Conservation (phyloP, 805 yeast species). For the Candida tallmaniae region DNA sequence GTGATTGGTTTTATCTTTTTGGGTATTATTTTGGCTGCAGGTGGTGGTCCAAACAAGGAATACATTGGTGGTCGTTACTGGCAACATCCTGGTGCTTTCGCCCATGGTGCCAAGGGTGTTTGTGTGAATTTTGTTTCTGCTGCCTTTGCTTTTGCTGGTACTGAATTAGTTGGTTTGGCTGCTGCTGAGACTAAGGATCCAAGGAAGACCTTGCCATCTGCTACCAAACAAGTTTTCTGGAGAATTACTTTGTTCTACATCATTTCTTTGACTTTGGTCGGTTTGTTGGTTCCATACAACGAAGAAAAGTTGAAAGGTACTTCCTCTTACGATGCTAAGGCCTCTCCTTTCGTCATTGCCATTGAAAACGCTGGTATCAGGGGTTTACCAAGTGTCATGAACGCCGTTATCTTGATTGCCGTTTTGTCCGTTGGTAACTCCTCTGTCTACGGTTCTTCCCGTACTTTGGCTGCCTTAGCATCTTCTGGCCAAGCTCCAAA, state of each 20-base stretch:
- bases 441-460: conserved; percentile 36
- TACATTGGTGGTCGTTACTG: conserved; percentile 49
- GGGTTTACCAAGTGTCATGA: conserved; percentile 37
- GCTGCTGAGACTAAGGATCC: conserved; percentile 40
- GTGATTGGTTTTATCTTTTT: conserved; percentile 55
- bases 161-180: conserved; percentile 36
- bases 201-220: conserved; percentile 32
- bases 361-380: conserved; percentile 29
- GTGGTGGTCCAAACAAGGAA: conserved; percentile 47
- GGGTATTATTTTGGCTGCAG: conserved; percentile 38
- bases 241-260: conserved; percentile 39
- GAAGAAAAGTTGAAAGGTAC: conserved; percentile 36
- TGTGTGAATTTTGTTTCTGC: conserved; percentile 37
- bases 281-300: conserved; percentile 50
- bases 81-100: conserved; percentile 53
- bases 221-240: conserved; percentile 41
- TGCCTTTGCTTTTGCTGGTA: conserved; percentile 39
- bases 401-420: conserved; percentile 36
- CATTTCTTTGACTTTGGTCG: conserved; percentile 43
- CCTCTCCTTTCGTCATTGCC: conserved; percentile 79
- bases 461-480: conserved; percentile 45
- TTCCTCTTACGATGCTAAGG: conserved; percentile 51
- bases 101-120: conserved; percentile 42
- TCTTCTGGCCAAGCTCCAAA: conserved; percentile 44
- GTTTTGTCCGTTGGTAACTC: conserved; percentile 42